Conservation (phyloP, 495 filamentous ascomycete genomes). For the Hypoxylon fuscum region DNA sequence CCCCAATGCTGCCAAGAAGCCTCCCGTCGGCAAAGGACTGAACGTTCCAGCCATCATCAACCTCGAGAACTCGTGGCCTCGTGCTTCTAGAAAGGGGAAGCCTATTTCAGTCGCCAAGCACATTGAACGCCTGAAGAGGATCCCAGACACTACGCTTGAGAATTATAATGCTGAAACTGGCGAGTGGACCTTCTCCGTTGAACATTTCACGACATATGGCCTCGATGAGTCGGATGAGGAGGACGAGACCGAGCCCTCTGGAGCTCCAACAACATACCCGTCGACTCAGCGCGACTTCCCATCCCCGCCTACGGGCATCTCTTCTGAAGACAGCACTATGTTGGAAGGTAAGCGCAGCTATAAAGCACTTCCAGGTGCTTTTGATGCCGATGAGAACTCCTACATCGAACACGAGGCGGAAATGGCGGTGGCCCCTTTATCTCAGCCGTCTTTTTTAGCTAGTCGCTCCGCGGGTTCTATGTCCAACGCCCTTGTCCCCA, state of each 20-base stretch:
- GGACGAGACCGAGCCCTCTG: slow-evolving; percentile 65
- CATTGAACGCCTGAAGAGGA: slow-evolving; percentile 78
- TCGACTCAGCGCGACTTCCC: not conserved
- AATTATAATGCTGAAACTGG: slow-evolving; percentile 80
- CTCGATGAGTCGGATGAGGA: slow-evolving; percentile 81
- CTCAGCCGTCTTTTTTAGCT: slow-evolving; percentile 87
- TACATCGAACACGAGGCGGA: slow-evolving; percentile 60
- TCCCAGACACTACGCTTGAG: slow-evolving; percentile 81
- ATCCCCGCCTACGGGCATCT: slow-evolving; percentile 9
- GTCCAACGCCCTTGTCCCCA: slow-evolving; percentile 71
- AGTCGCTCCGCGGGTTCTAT: slow-evolving; percentile 84
- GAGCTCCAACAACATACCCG: not conserved
- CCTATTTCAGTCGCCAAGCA: slow-evolving; percentile 72
- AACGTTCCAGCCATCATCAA: slow-evolving; percentile 88
- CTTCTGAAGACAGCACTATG: slow-evolving; percentile 72
- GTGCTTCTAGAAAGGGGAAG: slow-evolving; percentile 66
- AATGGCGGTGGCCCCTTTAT: slow-evolving; percentile 39
- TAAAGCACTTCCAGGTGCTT: slow-evolving; percentile 78
- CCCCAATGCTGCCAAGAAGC: slow-evolving; percentile 75
- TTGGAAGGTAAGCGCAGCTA: slow-evolving; percentile 79
- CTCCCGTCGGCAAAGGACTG: slow-evolving; percentile 81
- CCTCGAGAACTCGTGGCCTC: slow-evolving; percentile 90
- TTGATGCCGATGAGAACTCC: slow-evolving; percentile 64
- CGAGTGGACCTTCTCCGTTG: slow-evolving; percentile 88
- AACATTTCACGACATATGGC: slow-evolving; percentile 97